Evolutionary conservation across 2,329 filamentous ascomycete species (phyloP).

Genomic region (Penicillium janthinellum): DNA sequence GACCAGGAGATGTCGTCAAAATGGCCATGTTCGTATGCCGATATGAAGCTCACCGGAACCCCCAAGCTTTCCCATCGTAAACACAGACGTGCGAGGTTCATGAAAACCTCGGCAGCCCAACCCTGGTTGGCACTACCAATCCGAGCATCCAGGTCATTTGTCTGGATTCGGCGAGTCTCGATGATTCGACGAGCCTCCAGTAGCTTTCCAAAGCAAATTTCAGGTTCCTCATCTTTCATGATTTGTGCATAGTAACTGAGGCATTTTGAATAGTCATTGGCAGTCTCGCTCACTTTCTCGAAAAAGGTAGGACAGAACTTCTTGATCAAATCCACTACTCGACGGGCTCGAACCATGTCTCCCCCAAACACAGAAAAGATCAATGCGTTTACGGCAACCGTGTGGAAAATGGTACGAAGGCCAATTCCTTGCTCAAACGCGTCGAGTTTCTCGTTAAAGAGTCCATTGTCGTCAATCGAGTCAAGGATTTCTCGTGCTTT

Average conservation of each 20-base stretch:
- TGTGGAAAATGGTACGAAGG: conserved; percentile 11
- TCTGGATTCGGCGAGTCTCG: conserved; percentile 20
- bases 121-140: conserved; percentile 14
- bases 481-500: conserved; percentile 21
- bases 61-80: conserved; percentile 1
- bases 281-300: conserved; percentile 10
- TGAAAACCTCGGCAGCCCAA: conserved; percentile 18
- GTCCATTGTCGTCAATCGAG: conserved; percentile 21
- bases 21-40: conserved; percentile 21
- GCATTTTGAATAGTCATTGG: conserved; percentile 15
- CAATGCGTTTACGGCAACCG: conserved; percentile 21
- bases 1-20: conserved; percentile 20
- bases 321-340: conserved; percentile 14
- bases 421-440: conserved; percentile 5
- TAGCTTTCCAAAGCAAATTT: conserved; percentile 18
- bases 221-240: conserved; percentile 16
- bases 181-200: conserved; percentile 22
- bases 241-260: conserved; percentile 18
- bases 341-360: conserved; percentile 18
- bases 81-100: conserved; percentile 24
- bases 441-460: too few relatives aligned
- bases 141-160: conserved; percentile 23
- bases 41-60: conserved; percentile 8
- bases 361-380: conserved; percentile 12
- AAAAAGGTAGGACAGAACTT: conserved; percentile 20